Evolutionary conservation across 179 eudicot genomes (phyloP).

Genomic region (Drosera spatulata): DNA sequence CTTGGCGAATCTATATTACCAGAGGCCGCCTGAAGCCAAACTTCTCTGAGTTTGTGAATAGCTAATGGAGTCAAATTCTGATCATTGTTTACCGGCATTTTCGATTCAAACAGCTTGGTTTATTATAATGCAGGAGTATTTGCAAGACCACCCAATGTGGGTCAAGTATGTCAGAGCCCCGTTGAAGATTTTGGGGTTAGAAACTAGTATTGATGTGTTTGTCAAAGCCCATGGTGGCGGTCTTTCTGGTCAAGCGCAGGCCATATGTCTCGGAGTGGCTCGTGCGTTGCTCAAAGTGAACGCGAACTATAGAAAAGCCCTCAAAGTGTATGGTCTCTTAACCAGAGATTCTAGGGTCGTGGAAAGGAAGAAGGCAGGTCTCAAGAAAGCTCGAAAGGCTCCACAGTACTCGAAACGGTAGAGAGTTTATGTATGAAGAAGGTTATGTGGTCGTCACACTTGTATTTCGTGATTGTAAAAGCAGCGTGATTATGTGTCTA

Average conservation of each 20-base stretch:
- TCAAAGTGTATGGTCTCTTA: conserved; percentile 71
- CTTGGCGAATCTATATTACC: too few relatives aligned
- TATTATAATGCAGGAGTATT: conserved; percentile 56
- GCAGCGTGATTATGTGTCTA: too few relatives aligned
- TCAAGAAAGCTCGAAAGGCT: conserved; percentile 90
- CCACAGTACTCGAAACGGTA: conserved; percentile 96
- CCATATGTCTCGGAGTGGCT: conserved; percentile 81
- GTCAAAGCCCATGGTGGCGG: conserved; percentile 97
- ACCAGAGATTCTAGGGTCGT: conserved; percentile 89
- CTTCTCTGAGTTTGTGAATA: too few relatives aligned
- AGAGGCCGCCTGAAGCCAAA: too few relatives aligned
- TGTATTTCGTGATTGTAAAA: too few relatives aligned
- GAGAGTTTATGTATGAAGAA: conserved; percentile 19
- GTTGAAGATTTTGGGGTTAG: conserved; percentile 62
- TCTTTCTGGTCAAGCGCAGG: conserved; percentile 96
- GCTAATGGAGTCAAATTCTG: too few relatives aligned
- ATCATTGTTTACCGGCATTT: too few relatives aligned
- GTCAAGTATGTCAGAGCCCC: conserved; percentile 77
- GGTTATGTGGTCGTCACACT: neutral
- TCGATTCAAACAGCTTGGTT: too few relatives aligned
- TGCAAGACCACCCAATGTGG: conserved; percentile 96
- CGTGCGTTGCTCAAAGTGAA: conserved; percentile 86
- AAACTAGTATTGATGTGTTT: conserved; percentile 75
- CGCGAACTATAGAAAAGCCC: conserved; percentile 54
- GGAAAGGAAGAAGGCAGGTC: conserved; percentile 91